Conservation (phyloP, 768 basidiomycete species). For the Tubosaeta sp. region DNA sequence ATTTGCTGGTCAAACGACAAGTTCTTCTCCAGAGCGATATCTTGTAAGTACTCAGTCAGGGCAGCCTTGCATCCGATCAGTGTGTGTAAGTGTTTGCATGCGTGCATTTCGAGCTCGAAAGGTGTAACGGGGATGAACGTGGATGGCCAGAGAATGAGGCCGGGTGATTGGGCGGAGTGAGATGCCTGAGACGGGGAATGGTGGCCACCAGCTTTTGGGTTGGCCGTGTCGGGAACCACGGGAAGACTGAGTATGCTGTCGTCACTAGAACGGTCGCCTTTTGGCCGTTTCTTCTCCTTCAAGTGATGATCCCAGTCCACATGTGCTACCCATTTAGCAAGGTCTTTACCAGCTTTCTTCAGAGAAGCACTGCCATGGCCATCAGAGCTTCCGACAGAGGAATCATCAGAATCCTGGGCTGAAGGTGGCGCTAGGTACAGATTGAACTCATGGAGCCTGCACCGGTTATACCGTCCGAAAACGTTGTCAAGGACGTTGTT, state of each 20-base stretch:
- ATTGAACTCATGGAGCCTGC: constrained; percentile 45
- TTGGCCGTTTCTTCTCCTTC: constrained; percentile 19
- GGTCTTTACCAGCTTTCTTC: constrained; percentile 31
- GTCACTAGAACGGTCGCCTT: constrained; percentile 25
- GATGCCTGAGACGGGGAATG: constrained; percentile 14
- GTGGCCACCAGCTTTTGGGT: constrained; percentile 35
- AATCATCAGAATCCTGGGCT: constrained; percentile 16
- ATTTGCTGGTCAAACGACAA: constrained; percentile 16
- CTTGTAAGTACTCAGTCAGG: constrained; percentile 45
- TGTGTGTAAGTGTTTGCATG: constrained; percentile 64
- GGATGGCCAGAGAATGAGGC: constrained; percentile 55
- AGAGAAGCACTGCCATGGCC: constrained; percentile 17
- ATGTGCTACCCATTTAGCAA: constrained; percentile 33
- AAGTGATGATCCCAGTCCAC: constrained; percentile 34
- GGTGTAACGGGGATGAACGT: constrained; percentile 57
- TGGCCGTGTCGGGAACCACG: constrained; percentile 27
- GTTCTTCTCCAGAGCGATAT: constrained; percentile 26
- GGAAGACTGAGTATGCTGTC: constrained; percentile 21
- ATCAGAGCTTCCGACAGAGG: constrained; percentile 25
- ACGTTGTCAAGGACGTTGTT: constrained; percentile 39
- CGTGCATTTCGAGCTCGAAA: constrained; percentile 67
- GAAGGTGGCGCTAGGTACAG: constrained; percentile 53
- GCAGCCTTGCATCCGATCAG: constrained; percentile 61
- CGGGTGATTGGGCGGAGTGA: constrained; percentile 52
- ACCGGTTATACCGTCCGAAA: constrained; percentile 48